Base-by-base conservation (phyloP, 306 rosid genomes). In the Casuarina glauca region DNA sequence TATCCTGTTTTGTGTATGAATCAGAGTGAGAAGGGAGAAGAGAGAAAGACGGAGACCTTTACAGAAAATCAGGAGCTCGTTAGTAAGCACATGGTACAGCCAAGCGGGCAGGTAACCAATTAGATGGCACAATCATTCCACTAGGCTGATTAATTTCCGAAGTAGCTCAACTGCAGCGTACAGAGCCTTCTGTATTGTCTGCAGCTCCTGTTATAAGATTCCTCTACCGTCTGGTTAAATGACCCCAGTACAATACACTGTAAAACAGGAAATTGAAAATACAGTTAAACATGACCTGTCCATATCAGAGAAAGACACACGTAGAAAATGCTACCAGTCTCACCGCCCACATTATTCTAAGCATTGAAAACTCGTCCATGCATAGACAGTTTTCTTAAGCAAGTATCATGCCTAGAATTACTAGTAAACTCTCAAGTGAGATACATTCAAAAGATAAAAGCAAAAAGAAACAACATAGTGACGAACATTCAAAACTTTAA, bases 31-130 rank as follows among this genome's bases (percentile, higher is more conserved):
- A 48, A 11, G 53, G 58, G 2, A 36, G 15, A 39, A 61, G 74
- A 48, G 16, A 61, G 58, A 4, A 36, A 20, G 46, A 61, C 70
- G 78, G 75, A 80, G 61, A 89, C 85, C 82, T 81, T 26, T 50
- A 52, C 58, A 83, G 69, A 62, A 26, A 78, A 64, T 81, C 77
- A 69, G 64, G 69, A 79, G 52, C 48, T 72, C 73, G 9, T 35
- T 11, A 57, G 54, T 52, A 58, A 70, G 51, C 61, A 61, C 49
- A 78, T 72, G 69, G 41, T 48, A 12, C 45, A 64, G 58, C 48
- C 81, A 75, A 76, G 78, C 55, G 46, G 46, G 48, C 36, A n/a
- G 74, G 62, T 42, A 67, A 50, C 35, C 50, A 66, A 75, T 63
- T 71, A 44, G 13, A 41, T 45, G 3, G 75, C 42, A 44, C 15